phyloP scores from a whole-genome alignment of 352 stramenopile genomes.

The Pythium chondricola region DNA sequence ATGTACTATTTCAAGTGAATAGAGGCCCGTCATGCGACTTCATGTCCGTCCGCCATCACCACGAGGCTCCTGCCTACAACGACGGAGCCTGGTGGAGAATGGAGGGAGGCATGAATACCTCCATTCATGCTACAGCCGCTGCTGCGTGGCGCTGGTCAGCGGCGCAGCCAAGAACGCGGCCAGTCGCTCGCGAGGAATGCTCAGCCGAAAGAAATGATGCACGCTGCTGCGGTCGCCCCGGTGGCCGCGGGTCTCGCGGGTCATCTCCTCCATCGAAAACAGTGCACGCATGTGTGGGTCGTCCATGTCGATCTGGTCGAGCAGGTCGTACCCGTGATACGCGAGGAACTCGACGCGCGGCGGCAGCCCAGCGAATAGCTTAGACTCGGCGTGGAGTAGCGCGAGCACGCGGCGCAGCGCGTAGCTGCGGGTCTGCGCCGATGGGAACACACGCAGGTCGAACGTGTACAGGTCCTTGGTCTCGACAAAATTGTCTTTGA shows the following conservation, averaged over 20 bases:
- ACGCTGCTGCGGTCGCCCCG: constrained; percentile 2
- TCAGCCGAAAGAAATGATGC: constrained; percentile 61
- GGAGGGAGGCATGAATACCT: background rate
- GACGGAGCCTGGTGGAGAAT: constrained; percentile 3
- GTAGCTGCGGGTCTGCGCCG: constrained; percentile 55
- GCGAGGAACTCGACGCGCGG: constrained; percentile 70
- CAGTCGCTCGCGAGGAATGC: constrained; percentile 33
- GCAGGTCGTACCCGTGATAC: constrained; percentile 64
- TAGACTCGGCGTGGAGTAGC: constrained; percentile 32
- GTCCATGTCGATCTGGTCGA: constrained; percentile 74
- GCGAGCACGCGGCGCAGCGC: constrained; percentile 52
- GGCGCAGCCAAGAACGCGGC: constrained; percentile 51
- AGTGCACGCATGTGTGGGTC: constrained; percentile 54
- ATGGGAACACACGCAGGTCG: constrained; percentile 55
- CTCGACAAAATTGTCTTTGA: constrained; percentile 48
- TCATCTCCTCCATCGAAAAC: constrained; percentile 86
- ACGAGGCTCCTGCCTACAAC: too few relatives aligned
- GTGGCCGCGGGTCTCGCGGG: constrained; percentile 28
- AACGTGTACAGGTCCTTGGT: constrained; percentile 41
- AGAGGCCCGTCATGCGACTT: too few relatives aligned
- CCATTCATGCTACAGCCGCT: constrained; percentile 7
- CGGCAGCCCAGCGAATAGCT: constrained; percentile 26
- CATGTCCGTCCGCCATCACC: too few relatives aligned
- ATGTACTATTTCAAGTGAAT: too few relatives aligned
- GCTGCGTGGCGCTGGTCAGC: constrained; percentile 10